Percentiles rank a stretch among this genome's conserved stretches.
Evolutionary conservation across 169 alveolate species (phyloP).

Genomic region (Neospora caninum): DNA sequence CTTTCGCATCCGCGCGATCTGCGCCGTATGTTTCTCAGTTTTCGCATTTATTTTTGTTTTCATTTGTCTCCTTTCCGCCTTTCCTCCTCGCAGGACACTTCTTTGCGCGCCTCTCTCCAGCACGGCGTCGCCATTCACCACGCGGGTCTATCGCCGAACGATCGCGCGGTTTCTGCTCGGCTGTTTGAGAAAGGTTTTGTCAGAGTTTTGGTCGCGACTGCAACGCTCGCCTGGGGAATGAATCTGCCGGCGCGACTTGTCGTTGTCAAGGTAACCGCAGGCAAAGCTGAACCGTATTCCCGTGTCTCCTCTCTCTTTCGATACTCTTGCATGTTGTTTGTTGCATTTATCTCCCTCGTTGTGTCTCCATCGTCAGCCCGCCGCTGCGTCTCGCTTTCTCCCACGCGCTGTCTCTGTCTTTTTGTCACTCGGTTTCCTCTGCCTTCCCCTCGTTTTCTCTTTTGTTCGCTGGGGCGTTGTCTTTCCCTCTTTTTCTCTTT

Average conservation of each 20-base stretch:
- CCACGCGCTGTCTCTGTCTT: no score
- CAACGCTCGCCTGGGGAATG: constrained; percentile 99
- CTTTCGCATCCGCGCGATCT: no score
- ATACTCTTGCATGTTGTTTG: no score
- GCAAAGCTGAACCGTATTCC: not conserved
- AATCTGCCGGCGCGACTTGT: constrained; percentile 99
- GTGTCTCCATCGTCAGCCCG: no score
- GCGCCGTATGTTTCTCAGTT: no score
- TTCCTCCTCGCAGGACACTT: constrained; percentile 22
- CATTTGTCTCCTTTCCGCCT: not conserved
- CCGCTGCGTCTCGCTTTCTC: no score
- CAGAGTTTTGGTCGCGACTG: constrained; percentile 95
- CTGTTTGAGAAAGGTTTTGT: constrained; percentile 93
- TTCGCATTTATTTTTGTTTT: no score
- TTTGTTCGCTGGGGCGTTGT: no score
- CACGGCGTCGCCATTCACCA: constrained; percentile 99
- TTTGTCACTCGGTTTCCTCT: no score
- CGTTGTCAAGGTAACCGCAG: constrained; percentile 86
- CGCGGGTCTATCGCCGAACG: constrained; percentile 96
- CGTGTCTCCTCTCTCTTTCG: not conserved
- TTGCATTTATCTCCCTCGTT: no score
- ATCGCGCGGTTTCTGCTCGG: constrained; percentile 95
- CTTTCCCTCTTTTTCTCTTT: no score
- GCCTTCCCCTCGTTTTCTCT: no score
- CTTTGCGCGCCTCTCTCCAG: constrained; percentile 71